Evolutionary conservation across 805 yeast genomes (phyloP).

Genomic region (Ogataea zsoltii): DNA sequence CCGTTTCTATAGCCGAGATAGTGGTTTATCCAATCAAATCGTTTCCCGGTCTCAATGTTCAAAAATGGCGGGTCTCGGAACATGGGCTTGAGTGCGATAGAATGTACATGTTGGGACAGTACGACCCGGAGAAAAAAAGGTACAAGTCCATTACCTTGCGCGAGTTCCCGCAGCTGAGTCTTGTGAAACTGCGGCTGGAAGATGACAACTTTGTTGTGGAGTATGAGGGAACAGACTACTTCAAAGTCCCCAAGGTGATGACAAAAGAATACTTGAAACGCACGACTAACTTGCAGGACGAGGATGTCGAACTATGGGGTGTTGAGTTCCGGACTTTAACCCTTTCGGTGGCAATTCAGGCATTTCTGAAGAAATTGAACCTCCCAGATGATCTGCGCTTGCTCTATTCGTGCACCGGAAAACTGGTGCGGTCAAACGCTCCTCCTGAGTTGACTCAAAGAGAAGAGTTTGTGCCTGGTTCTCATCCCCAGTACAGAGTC

Average conservation of each 20-base stretch:
- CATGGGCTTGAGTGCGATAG: conserved; percentile 28
- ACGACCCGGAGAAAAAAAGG: conserved; percentile 10
- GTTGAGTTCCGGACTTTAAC: conserved; percentile 23
- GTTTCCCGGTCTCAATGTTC: conserved; percentile 23
- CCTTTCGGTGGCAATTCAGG: conserved; percentile 14
- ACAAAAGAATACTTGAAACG: conserved; percentile 9
- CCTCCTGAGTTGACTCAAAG: conserved; percentile 16
- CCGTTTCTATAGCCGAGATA: conserved; percentile 12
- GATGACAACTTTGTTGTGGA: conserved; percentile 15
- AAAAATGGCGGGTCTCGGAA: conserved; percentile 24
- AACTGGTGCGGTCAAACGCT: conserved; percentile 26
- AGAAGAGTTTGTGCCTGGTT: conserved; percentile 7
- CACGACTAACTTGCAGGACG: conserved; percentile 1
- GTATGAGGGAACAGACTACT: conserved; percentile 9
- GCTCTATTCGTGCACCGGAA: conserved; percentile 26
- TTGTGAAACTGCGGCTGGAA: conserved; percentile 12
- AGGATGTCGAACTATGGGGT: conserved; percentile 27
- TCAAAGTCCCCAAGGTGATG: conserved; percentile 19
- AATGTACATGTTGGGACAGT: conserved; percentile 31
- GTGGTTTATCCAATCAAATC: conserved; percentile 30
- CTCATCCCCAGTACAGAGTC: conserved; percentile 15
- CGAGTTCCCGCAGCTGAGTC: conserved; percentile 21
- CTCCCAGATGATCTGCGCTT: conserved; percentile 17
- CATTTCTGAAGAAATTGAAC: conserved; percentile 14
- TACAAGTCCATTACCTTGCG: conserved; percentile 24